These are phyloP conservation scores for Penicillium coffeae DNA, from an alignment of 495 filamentous ascomycete species.

Conservation along the genomic window DNA sequence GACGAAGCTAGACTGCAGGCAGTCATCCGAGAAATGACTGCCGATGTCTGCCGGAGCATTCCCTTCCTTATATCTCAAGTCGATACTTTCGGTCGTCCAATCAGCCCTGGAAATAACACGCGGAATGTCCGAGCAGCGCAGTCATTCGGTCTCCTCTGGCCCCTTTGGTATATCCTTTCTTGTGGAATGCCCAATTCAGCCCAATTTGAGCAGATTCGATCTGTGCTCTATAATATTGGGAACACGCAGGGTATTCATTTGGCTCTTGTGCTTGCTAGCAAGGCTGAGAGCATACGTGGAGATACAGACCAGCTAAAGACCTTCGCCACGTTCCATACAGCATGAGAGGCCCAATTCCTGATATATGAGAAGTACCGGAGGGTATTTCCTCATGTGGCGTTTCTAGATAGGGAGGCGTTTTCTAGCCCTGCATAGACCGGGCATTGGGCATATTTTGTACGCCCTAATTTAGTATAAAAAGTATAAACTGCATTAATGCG, in stretches of 20 bases:
- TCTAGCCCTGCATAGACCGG: too few relatives aligned
- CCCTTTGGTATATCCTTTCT: constrained; percentile 39
- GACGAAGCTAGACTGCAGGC: constrained; percentile 11
- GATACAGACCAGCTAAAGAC: background rate
- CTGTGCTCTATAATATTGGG: constrained; percentile 27
- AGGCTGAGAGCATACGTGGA: constrained; percentile 15
- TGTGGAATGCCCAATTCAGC: constrained; percentile 32
- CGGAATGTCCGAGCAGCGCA: constrained; percentile 30
- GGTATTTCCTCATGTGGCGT: too few relatives aligned
- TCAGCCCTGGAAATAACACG: constrained; percentile 6
- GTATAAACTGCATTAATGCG: too few relatives aligned
- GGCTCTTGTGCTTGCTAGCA: constrained; percentile 30
- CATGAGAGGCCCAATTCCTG: too few relatives aligned
- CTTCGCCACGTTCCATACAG: too few relatives aligned
- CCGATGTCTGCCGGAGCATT: constrained; percentile 40
- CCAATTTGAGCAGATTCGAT: constrained; percentile 28
- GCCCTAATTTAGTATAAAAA: too few relatives aligned
- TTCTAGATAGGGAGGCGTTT: too few relatives aligned
- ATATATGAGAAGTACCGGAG: too few relatives aligned
- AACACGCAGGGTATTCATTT: constrained; percentile 37
- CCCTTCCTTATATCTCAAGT: constrained; percentile 38
- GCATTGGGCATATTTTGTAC: too few relatives aligned
- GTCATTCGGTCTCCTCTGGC: constrained; percentile 39
- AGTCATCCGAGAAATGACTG: constrained; percentile 35
- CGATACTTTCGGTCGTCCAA: constrained; percentile 32